Evolutionary conservation across 1,284 basidiomycete species (phyloP), one percentile per base, ranked within the genome.

Genomic region (Ustilago hordei): DNA sequence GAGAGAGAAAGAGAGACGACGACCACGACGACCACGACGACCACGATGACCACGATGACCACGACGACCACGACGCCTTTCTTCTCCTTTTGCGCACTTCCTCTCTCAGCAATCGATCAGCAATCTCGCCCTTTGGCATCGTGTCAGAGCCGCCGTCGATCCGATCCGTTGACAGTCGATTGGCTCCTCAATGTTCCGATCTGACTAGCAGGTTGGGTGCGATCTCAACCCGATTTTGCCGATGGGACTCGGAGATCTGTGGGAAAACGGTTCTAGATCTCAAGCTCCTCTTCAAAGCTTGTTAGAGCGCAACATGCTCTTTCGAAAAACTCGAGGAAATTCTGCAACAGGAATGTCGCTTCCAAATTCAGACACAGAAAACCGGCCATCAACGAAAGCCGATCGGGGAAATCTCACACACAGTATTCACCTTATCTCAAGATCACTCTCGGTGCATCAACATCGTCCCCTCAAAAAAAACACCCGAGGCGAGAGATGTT

Each of bases 41-140:
- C n/a, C n/a, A n/a, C n/a, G n/a, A n/a, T n/a, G n/a, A n/a, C n/a
- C n/a, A n/a, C n/a, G n/a, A n/a, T n/a, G n/a, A n/a, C n/a, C n/a
- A n/a, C n/a, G n/a, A n/a, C n/a, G n/a, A n/a, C n/a, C n/a, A n/a
- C n/a, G n/a, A n/a, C n/a, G n/a, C 45, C 19, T 7, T 23, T 48
- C 13, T 13, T 13, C 23, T 23, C n/a, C 19, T 13, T 28, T 13
- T 48, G 19, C 45, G 8, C 19, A 48, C 48, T 32, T 28, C 12
- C 48, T 50, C 28, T 50, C 48, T 50, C 48, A 50, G 48, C 48
- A 50, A 50, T 50, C 48, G 48, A 50, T 50, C 48, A 50, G 13
- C 23, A 23, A 23, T 23, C 23, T 23, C 23, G 23, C 23, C 23
- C 23, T 23, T 23, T 23, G 23, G 2, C 23, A 23, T 23, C 23